Conservation (phyloP, 306 rosid genomes). For the Castanospermum australe region DNA sequence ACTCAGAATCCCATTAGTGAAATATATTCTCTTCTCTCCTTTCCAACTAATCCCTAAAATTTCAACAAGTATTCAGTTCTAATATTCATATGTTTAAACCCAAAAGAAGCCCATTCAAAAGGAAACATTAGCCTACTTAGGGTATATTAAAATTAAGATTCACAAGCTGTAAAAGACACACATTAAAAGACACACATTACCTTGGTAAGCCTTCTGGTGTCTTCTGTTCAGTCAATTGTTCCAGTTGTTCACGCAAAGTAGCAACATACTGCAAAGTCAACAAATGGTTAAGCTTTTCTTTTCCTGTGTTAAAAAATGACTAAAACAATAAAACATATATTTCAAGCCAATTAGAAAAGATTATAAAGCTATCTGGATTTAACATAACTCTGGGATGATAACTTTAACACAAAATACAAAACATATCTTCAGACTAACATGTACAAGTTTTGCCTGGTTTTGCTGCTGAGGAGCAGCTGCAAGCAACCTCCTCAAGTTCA, state of each 20-base stretch:
- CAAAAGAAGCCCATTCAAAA: background rate
- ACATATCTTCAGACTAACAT: slow-evolving; percentile 51
- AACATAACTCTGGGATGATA: background rate
- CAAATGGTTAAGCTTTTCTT: background rate
- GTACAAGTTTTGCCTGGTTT: slow-evolving; percentile 81
- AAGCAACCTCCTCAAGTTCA: slow-evolving; percentile 84
- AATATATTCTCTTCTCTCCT: background rate
- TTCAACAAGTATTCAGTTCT: background rate
- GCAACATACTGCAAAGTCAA: slow-evolving; percentile 73
- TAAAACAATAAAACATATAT: background rate
- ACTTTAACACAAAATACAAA: background rate
- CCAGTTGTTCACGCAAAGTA: slow-evolving; percentile 80
- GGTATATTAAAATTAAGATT: background rate
- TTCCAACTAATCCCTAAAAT: background rate
- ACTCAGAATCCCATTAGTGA: background rate
- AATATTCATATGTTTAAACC: background rate
- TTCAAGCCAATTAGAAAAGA: slow-evolving; percentile 7
- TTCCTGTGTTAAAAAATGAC: slow-evolving; percentile 1
- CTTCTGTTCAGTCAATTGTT: slow-evolving; percentile 84
- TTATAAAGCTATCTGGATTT: background rate
- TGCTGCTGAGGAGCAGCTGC: slow-evolving; percentile 86
- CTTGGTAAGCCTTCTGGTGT: slow-evolving; percentile 79
- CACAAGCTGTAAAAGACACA: background rate
- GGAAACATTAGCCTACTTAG: background rate
- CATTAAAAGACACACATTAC: slow-evolving; percentile 36